These are phyloP conservation scores for Monosporozyma yasuniensis DNA, from an alignment of 805 yeast species.

Conservation along the genomic window DNA sequence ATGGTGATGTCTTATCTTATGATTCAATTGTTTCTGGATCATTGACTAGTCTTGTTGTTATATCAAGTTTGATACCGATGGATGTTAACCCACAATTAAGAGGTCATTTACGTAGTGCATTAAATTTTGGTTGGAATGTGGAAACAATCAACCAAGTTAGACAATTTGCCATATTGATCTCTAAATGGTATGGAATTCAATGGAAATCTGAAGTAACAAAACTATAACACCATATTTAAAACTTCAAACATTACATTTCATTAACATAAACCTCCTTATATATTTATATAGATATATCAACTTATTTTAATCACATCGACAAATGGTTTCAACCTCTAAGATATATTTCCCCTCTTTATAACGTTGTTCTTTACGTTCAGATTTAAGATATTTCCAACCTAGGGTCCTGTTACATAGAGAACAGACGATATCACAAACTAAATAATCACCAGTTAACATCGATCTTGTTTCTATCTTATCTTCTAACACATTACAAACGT, in stretches of 20 bases:
- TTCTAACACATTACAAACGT: conserved; percentile 38
- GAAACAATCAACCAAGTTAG: conserved; percentile 54
- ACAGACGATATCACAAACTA: conserved; percentile 49
- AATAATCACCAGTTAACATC: conserved; percentile 54
- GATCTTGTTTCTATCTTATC: conserved; percentile 33
- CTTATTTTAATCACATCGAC: conserved; percentile 17
- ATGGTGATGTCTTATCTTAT: conserved; percentile 64
- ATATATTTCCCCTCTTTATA: conserved; percentile 57
- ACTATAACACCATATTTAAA: conserved; percentile 10
- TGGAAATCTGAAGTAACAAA: conserved; percentile 38
- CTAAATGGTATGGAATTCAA: conserved; percentile 61
- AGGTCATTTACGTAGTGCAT: conserved; percentile 80
- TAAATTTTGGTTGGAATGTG: conserved; percentile 59
- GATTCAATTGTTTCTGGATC: conserved; percentile 48
- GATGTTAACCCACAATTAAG: conserved; percentile 89
- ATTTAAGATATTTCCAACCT: conserved; percentile 57
- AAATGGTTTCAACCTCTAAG: conserved; percentile 34
- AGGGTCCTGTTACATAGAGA: conserved; percentile 43
- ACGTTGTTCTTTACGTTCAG: conserved; percentile 37
- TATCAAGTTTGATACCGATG: conserved; percentile 76
- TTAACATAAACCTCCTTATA: not conserved
- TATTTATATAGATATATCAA: not conserved
- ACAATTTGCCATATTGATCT: conserved; percentile 51
- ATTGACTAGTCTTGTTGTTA: conserved; percentile 66
- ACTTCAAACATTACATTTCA: no score